phyloP scores from a whole-genome alignment of 2,329 filamentous ascomycete genomes.

The Trichoderma sp. region DNA sequence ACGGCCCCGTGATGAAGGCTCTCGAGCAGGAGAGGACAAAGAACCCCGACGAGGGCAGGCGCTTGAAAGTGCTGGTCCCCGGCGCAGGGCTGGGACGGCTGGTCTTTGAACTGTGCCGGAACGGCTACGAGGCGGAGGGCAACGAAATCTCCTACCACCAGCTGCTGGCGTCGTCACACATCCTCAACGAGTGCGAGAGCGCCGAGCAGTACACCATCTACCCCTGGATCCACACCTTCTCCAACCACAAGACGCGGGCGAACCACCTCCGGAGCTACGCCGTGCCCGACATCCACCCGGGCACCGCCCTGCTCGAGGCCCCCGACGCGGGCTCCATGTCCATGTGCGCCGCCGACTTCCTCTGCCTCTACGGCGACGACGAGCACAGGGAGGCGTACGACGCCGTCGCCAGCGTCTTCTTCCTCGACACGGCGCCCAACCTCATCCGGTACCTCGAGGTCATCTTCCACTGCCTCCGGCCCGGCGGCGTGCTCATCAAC shows the following conservation, averaged over 20 bases:
- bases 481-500: constrained; percentile 84
- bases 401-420: constrained; percentile 88
- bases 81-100: constrained; percentile 87
- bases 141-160: constrained; percentile 98
- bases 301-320: constrained; percentile 50
- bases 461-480: constrained; percentile 73
- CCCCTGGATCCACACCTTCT: constrained; percentile 86
- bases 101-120: constrained; percentile 79
- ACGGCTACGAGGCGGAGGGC: constrained; percentile 76
- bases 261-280: constrained; percentile 74
- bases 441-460: constrained; percentile 86
- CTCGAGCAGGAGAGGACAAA: constrained; percentile 55
- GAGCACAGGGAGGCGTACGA: constrained; percentile 68
- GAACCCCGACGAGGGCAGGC: constrained; percentile 39
- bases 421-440: constrained; percentile 96
- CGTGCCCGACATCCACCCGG: constrained; percentile 81
- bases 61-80: constrained; percentile 75
- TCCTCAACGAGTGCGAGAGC: constrained; percentile 67
- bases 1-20: constrained; percentile 69
- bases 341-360: constrained; percentile 93
- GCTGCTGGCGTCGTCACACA: constrained; percentile 78
- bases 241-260: constrained; percentile 73
- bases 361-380: constrained; percentile 74
- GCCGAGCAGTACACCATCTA: constrained; percentile 71
- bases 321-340: constrained; percentile 68